These are phyloP conservation scores for Epicoccum sorghinum DNA, from an alignment of 2,329 filamentous ascomycete genomes.

Conservation along the genomic window DNA sequence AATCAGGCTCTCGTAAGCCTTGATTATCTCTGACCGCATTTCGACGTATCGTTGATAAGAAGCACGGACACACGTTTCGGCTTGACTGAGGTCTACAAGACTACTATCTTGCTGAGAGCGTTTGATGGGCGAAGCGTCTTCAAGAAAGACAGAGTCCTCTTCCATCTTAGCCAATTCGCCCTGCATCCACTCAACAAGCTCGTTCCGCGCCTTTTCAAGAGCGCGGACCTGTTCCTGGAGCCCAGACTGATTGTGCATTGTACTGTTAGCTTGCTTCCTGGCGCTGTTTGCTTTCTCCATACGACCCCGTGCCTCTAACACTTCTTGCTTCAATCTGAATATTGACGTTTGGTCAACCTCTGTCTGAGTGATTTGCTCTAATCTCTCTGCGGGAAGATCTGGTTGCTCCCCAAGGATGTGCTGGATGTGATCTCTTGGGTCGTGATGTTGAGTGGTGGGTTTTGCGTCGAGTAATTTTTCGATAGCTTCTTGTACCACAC, in stretches of 20 bases:
- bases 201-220: slow-evolving; percentile 54
- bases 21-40: slow-evolving; percentile 31
- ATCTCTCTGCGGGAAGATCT: slow-evolving; percentile 41
- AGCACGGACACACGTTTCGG: slow-evolving; percentile 33
- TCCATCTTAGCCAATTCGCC: slow-evolving; percentile 53
- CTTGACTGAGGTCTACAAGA: slow-evolving; percentile 23
- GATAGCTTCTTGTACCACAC: slow-evolving; percentile 55
- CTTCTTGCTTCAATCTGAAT: slow-evolving; percentile 48
- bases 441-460: slow-evolving; percentile 36
- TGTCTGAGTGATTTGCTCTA: slow-evolving; percentile 31
- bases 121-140: slow-evolving; percentile 43
- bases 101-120: slow-evolving; percentile 11
- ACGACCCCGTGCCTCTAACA: slow-evolving; percentile 41
- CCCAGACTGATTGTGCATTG: slow-evolving; percentile 4
- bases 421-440: slow-evolving; percentile 36
- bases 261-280: slow-evolving; percentile 22
- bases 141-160: slow-evolving; percentile 44
- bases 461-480: slow-evolving; percentile 46
- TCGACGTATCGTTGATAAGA: slow-evolving; percentile 42
- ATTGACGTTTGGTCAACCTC: slow-evolving; percentile 33
- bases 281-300: slow-evolving; percentile 41
- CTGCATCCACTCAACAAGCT: slow-evolving; percentile 59
- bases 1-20: slow-evolving; percentile 28
- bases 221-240: slow-evolving; percentile 46
- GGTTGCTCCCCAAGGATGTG: slow-evolving; percentile 45